Evolutionary conservation across 495 filamentous ascomycete species (phyloP).

Genomic region (Pseudevernia furfuracea): DNA sequence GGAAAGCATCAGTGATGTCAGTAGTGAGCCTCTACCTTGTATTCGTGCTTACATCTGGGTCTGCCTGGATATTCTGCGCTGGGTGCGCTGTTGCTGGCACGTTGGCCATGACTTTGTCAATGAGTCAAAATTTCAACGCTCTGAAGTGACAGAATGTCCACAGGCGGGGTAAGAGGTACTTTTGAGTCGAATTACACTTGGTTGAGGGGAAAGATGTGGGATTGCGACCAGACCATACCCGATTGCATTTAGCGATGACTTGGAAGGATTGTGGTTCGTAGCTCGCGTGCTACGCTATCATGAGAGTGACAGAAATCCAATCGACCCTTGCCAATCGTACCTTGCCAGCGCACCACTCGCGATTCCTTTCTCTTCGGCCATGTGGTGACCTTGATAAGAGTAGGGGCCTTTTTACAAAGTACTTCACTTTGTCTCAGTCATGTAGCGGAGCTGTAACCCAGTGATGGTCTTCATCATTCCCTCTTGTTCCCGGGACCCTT

Average conservation of each 20-base stretch:
- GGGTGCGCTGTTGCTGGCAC: not conserved
- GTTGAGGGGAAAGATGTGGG: too few relatives aligned
- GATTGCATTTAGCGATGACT: too few relatives aligned
- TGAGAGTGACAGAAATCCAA: too few relatives aligned
- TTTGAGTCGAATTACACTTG: too few relatives aligned
- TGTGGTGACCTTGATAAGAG: not conserved
- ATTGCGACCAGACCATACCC: too few relatives aligned
- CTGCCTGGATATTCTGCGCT: slow-evolving; percentile 7
- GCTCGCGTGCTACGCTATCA: too few relatives aligned
- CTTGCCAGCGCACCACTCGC: too few relatives aligned
- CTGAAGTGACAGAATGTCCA: not conserved
- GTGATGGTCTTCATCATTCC: not conserved
- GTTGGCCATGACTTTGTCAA: not conserved
- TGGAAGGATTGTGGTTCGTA: too few relatives aligned
- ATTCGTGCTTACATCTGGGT: slow-evolving; percentile 16
- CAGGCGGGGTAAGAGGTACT: not conserved
- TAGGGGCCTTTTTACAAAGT: not conserved
- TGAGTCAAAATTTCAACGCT: not conserved
- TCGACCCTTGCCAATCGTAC: too few relatives aligned
- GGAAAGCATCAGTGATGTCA: not conserved
- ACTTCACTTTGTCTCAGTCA: not conserved
- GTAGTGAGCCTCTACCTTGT: not conserved
- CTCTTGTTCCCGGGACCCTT: too few relatives aligned
- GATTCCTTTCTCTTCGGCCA: too few relatives aligned
- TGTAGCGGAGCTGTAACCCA: too few relatives aligned